Evolutionary conservation across 371 early-diverging fungal genomes (phyloP), one percentile per base, ranked within the genome.

Genomic region (Phascolomyces articulosus): DNA sequence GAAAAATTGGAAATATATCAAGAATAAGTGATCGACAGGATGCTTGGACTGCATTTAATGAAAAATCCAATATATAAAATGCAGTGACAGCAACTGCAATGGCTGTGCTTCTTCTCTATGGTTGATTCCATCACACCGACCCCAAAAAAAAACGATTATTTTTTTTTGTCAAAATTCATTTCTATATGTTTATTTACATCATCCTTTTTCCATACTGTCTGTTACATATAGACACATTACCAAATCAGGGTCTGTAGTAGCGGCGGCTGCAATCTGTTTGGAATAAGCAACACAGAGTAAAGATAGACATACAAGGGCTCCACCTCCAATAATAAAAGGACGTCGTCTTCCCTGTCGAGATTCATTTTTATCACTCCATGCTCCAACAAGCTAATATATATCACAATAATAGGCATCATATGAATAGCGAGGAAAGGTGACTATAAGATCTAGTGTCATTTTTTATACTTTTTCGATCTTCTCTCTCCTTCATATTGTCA

Each of bases 11-110:
- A n/a, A 86, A 83, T 13, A 86, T 80, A 65, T 94, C 94, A 24
- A 94, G 78, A 48, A 92, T 87, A 24, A 94, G 67, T 1, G 91
- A 88, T 15, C 94, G 87, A 55, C 87, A 87, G 31, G 81, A 74
- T 3, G 91, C 88, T 64, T 88, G 88, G 2, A 77, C 84, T 2
- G 90, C 89, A 63, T 93, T 93, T 60, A 93, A 75, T 0, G 91
- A 84, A 65, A 94, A 93, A 65, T 94, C 94, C 13, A 94, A 73
- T 26, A 81, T 68, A 60, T 90, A 92, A 70, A 94, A 93, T 0
- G 85, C 86, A 0, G 77, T 18, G 1, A 94, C 92, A 7, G 92
- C 92, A 2, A 87, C 71, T 1, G 68, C 64, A 28, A 88, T 86
- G 54, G 67, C 62, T 40, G 74, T 71, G 0, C 54, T 67, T 21